Percentiles rank a stretch among this genome's conserved stretches.
These are phyloP conservation scores for Gymnopilus dilepis DNA, from an alignment of 768 basidiomycete genomes.

Conservation along the genomic window DNA sequence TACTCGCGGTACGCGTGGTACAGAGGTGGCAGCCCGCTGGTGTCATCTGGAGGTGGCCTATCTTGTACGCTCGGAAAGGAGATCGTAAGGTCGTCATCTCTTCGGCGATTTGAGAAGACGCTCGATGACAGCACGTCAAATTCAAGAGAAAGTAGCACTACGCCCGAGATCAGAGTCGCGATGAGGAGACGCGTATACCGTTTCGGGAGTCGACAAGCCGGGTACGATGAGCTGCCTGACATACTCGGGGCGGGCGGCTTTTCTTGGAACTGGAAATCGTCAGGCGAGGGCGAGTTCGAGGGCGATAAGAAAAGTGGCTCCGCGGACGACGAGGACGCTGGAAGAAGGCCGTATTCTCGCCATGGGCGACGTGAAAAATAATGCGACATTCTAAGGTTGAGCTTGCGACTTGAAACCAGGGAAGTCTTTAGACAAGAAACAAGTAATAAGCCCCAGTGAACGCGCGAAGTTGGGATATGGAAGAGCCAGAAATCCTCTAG, in stretches of 20 bases:
- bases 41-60: not conserved
- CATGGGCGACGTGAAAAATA: slow-evolving; percentile 1
- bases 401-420: too few relatives aligned
- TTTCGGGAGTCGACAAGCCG: slow-evolving; percentile 11
- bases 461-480: too few relatives aligned
- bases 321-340: not conserved
- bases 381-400: not conserved
- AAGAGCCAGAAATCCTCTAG: too few relatives aligned
- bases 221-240: too few relatives aligned
- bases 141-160: not conserved
- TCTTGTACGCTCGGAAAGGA: slow-evolving; percentile 19
- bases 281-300: too few relatives aligned
- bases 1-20: slow-evolving; percentile 25
- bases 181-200: slow-evolving; percentile 23
- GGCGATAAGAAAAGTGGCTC: too few relatives aligned
- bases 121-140: not conserved
- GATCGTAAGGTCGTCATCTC: not conserved
- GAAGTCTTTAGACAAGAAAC: too few relatives aligned
- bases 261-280: too few relatives aligned
- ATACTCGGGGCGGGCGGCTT: too few relatives aligned
- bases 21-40: slow-evolving; percentile 20
- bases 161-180: not conserved
- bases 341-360: slow-evolving; percentile 2
- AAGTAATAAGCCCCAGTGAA: too few relatives aligned
- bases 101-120: not conserved